Conservation (phyloP, 2,329 filamentous ascomycete genomes). For the Diplodia seriata region DNA sequence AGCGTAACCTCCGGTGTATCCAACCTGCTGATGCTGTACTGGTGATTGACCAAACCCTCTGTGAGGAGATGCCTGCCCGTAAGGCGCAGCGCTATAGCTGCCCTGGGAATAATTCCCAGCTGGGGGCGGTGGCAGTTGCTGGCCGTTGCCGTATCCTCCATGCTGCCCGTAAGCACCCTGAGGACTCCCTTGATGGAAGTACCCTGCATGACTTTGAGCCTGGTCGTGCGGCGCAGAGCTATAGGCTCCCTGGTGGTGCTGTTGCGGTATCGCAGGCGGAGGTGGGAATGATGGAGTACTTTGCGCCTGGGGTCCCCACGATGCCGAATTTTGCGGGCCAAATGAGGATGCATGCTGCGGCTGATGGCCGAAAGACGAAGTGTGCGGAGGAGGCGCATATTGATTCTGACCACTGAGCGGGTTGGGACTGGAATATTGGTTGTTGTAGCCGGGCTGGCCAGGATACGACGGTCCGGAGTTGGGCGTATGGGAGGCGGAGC, state of each 20-base stretch:
- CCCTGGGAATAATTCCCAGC: neutral
- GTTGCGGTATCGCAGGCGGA: slow-evolving; percentile 24
- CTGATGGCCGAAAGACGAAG: slow-evolving; percentile 3
- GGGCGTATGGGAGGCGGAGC: slow-evolving; percentile 29
- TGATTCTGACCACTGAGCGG: slow-evolving; percentile 37
- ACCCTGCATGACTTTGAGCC: slow-evolving; percentile 11
- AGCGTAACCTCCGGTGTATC: neutral
- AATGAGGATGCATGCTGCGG: slow-evolving; percentile 26
- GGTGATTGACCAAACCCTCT: slow-evolving; percentile 17
- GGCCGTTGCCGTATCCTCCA: slow-evolving; percentile 1
- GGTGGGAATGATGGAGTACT: slow-evolving; percentile 22
- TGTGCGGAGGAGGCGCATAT: slow-evolving; percentile 34
- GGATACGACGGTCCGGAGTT: slow-evolving; percentile 21
- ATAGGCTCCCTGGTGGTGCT: slow-evolving; percentile 22
- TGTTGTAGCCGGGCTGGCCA: slow-evolving; percentile 28
- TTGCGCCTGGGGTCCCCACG: slow-evolving; percentile 13
- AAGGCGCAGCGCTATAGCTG: slow-evolving; percentile 9
- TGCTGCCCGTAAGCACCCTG: slow-evolving; percentile 24
- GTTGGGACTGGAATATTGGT: slow-evolving; percentile 22
- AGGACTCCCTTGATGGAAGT: slow-evolving; percentile 16
- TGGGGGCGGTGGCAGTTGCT: slow-evolving; percentile 16
- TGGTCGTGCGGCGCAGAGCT: slow-evolving; percentile 8
- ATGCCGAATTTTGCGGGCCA: slow-evolving; percentile 19
- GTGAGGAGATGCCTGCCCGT: slow-evolving; percentile 16
- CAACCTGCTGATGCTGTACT: slow-evolving; percentile 17